Base-by-base conservation (phyloP, 2,329 filamentous ascomycete genomes). In the Aspergillus ochraceus region DNA sequence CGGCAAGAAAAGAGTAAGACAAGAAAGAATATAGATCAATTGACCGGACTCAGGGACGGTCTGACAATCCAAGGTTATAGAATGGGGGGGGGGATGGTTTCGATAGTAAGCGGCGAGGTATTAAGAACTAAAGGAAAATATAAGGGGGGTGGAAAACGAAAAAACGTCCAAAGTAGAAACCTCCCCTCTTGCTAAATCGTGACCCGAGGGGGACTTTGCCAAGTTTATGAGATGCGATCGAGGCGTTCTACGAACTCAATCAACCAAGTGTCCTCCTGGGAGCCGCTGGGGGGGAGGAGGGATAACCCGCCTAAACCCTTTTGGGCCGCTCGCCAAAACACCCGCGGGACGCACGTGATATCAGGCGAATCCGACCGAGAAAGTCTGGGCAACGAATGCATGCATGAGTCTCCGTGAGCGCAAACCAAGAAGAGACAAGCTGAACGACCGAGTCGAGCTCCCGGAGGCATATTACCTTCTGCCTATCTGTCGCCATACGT, bases 211-310 rank as follows among this genome's bases (percentile, higher is more conserved):
- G 68, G 50, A 59, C 55, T 55, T 59, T 55, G 58, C 60, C 60
- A 63, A 63, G 55, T 59, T 29, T 60, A 55, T 20, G n/a, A 22
- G 56, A 68, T 66, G 66, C 61, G 70, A 67, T 67, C 63, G 58
- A 64, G 57, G 59, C 62, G 55, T 58, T 58, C 52, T 52, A 56
- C 56, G 63, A 61, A 61, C 56, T 61, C 59, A 69, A 69, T 68
- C 67, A 70, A 76, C 74, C 74, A 77, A 76, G 74, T 77, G 74
- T 73, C 74, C 74, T 76, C 68, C 70, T 71, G 69, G 70, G 64
- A 67, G 70, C 65, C 65, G 66, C 67, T 66, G 54, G 61, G 71
- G 71, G 65, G 64, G 68, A 57, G 22, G 54, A 58, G 24, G 54
- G 36, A 36, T 11, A 53, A 46, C 30, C 52, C 69, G 60, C 71